phyloP scores from a whole-genome alignment of 139 green algal species.

The Chlorella ohadii region DNA sequence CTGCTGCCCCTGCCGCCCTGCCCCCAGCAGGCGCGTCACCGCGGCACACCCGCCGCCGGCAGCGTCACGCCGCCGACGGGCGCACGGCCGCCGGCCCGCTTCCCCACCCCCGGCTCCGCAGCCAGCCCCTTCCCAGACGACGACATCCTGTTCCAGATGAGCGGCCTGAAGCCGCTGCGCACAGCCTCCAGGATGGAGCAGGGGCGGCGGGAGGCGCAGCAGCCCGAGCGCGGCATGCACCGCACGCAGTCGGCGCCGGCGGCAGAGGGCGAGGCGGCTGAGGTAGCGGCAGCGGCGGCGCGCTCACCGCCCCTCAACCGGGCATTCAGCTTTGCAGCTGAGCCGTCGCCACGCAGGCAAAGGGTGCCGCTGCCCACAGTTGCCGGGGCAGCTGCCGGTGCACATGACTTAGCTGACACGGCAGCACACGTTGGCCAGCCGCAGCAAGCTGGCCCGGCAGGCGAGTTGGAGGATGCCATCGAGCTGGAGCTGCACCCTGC shows the following conservation, averaged over 20 bases:
- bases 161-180: constrained; percentile 10
- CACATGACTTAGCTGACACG: no score
- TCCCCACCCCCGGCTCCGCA: background rate
- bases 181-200: background rate
- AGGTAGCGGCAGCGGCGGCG: background rate
- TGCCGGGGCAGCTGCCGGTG: background rate
- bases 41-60: background rate
- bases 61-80: background rate
- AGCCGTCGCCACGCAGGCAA: background rate
- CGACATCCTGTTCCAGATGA: constrained; percentile 27
- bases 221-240: background rate
- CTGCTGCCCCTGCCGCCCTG: background rate
- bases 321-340: background rate
- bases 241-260: background rate
- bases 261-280: background rate
- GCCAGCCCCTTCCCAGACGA: background rate
- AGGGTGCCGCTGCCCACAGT: background rate
- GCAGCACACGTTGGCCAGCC: background rate
- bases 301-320: background rate
- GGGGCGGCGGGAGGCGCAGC: background rate
- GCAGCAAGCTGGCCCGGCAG: background rate
- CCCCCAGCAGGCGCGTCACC: background rate
- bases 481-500: background rate
- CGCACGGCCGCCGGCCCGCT: background rate
- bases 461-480: no score